phyloP scores from a whole-genome alignment of 306 rosid genomes.

The Vigna nakashimae region DNA sequence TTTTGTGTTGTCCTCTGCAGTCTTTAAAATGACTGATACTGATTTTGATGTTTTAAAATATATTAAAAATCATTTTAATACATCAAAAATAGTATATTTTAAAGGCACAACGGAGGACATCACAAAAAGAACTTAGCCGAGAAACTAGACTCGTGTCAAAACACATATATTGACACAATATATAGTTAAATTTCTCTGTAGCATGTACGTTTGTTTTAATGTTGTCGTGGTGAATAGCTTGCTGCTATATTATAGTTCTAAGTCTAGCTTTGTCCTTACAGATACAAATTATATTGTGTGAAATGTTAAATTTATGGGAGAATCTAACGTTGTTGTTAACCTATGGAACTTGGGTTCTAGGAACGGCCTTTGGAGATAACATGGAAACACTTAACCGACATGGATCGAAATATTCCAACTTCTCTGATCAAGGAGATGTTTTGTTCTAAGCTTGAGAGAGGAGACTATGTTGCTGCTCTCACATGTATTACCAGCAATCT shows the following conservation, averaged over 20 bases:
- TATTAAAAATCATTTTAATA: too few relatives aligned
- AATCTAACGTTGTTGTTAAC: constrained; percentile 34
- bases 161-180: not conserved
- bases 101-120: too few relatives aligned
- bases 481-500: constrained; percentile 52
- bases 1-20: too few relatives aligned
- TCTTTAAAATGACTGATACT: too few relatives aligned
- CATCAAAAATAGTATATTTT: too few relatives aligned
- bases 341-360: constrained; percentile 56
- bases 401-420: constrained; percentile 58
- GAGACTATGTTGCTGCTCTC: constrained; percentile 63
- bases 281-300: not conserved
- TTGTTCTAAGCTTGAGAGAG: constrained; percentile 64
- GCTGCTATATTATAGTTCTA: constrained; percentile 14
- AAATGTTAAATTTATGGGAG: constrained; percentile 14
- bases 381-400: constrained; percentile 70
- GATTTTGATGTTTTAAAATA: too few relatives aligned
- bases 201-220: not conserved
- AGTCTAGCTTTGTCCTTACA: constrained; percentile 9
- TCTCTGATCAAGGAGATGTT: constrained; percentile 75
- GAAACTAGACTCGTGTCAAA: not conserved
- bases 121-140: too few relatives aligned
- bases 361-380: constrained; percentile 70
- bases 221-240: constrained; percentile 1
- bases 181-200: not conserved